Evolutionary conservation across 1,284 basidiomycete genomes (phyloP), one percentile per base, ranked within the genome.

Genomic region (Testicularia cyperi): DNA sequence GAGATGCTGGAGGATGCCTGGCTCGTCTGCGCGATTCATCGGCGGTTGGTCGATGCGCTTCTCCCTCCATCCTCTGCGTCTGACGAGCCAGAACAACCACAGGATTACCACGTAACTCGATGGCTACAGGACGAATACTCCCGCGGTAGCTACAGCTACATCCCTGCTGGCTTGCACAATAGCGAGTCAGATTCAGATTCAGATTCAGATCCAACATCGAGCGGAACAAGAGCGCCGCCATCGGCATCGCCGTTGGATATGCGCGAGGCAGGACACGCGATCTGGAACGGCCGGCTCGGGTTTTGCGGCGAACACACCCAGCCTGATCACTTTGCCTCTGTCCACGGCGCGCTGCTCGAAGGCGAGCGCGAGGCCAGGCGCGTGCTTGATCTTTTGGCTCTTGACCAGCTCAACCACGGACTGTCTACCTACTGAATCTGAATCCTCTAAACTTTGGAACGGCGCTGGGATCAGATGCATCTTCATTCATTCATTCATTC

Each of bases 311-410:
- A 43, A 25, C 41, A 43, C 20, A 43, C 41, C 2, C 14, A 35
- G 3, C 30, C 20, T 4, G 22, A 43, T 37, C 30, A 23, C n/a
- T 38, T 6, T 13, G 34, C 20, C 9, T 12, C 34, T 19, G 44
- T 47, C 12, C 44, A 47, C 23, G 44, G 44, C 6, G 37, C 44
- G 15, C 21, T 40, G 9, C 6, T 40, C 23, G 31, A 27, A 13
- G 44, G 44, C 6, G n/a, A 29, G 16, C 30, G 44, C 16, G 44
- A 47, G 19, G 38, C 38, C 5, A 15, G 22, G 20, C 29, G 44
- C 1, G 14, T 40, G 14, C 5, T 33, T 12, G 22, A 31, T 14
- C 27, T 35, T 6, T 20, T 43, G 12, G 4, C 5, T 7, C 12
- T 33, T 13, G 26, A 33, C 12, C 29, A 33, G 20, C 13, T 14